Conservation (phyloP, 2,329 filamentous ascomycete genomes). For the Pyricularia sp. region DNA sequence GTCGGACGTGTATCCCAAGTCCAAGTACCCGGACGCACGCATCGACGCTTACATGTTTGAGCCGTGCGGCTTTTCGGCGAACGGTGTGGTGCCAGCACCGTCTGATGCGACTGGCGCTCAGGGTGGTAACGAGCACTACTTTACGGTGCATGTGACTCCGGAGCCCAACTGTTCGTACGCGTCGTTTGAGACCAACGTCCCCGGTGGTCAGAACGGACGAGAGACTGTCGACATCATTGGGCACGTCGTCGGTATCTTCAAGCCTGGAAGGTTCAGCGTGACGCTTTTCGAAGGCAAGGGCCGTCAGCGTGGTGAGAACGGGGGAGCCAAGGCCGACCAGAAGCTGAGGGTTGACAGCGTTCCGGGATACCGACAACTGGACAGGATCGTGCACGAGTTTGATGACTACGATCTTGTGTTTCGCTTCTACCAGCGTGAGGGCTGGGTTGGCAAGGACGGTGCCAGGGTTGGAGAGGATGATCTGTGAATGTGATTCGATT, state of each 20-base stretch:
- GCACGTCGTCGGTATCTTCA: conserved; percentile 91
- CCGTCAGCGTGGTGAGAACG: conserved; percentile 11
- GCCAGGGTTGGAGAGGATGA: conserved; percentile 40
- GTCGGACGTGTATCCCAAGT: conserved; percentile 74
- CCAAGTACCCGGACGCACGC: conserved; percentile 79
- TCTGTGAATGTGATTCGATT: not conserved
- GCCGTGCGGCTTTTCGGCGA: conserved; percentile 93
- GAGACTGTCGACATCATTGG: conserved; percentile 84
- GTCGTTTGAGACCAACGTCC: conserved; percentile 96
- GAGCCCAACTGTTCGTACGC: conserved; percentile 96
- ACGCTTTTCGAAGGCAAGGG: conserved; percentile 80
- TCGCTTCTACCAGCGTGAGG: conserved; percentile 86
- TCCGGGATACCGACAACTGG: conserved; percentile 74
- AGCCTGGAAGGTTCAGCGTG: conserved; percentile 92
- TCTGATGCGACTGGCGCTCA: conserved; percentile 27
- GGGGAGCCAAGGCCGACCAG: not conserved
- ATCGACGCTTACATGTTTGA: conserved; percentile 95
- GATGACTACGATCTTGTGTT: conserved; percentile 97
- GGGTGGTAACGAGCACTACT: conserved; percentile 64
- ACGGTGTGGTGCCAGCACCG: conserved; percentile 78
- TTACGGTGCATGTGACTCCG: conserved; percentile 95
- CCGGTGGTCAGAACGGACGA: conserved; percentile 72
- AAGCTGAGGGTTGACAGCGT: conserved; percentile 60
- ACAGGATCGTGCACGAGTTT: conserved; percentile 92
- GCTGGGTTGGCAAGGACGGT: conserved; percentile 46